Conservation (phyloP, 1,284 basidiomycete species). For the Fomes fomentarius region DNA sequence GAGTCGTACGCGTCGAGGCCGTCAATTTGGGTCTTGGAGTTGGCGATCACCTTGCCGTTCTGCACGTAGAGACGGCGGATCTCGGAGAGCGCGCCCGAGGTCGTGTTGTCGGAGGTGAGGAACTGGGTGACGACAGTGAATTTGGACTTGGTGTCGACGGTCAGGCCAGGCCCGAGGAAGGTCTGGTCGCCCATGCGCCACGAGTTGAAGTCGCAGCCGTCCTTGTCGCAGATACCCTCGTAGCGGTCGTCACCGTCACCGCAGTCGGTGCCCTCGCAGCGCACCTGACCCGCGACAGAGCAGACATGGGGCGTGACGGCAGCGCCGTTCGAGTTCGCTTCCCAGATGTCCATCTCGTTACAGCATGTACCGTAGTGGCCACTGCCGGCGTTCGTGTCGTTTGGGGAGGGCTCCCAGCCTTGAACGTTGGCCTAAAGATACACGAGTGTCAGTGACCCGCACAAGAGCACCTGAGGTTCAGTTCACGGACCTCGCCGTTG, state of each 20-base stretch:
- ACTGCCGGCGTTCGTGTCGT: constrained; percentile 47
- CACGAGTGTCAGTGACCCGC: background rate
- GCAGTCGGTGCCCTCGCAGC: constrained; percentile 45
- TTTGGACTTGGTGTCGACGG: constrained; percentile 49
- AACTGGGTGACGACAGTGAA: constrained; percentile 54
- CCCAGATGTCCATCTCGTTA: constrained; percentile 61
- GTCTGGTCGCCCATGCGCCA: constrained; percentile 52
- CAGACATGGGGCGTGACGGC: constrained; percentile 55
- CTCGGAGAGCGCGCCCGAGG: constrained; percentile 47
- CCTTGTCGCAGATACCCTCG: constrained; percentile 50
- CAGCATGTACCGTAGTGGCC: constrained; percentile 53
- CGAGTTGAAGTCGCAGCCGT: constrained; percentile 61
- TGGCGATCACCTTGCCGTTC: constrained; percentile 52
- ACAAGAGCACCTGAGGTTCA: background rate
- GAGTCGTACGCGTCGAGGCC: constrained; percentile 42
- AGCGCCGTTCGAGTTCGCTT: constrained; percentile 51
- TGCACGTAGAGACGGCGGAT: constrained; percentile 60
- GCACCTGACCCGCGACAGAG: constrained; percentile 41
- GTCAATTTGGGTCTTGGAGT: constrained; percentile 48
- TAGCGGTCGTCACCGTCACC: constrained; percentile 42
- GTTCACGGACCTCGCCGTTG: constrained; percentile 42
- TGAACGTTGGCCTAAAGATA: constrained; percentile 44
- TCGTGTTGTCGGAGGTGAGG: constrained; percentile 49
- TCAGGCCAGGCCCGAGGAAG: constrained; percentile 50
- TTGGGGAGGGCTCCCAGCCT: constrained; percentile 44